Base-by-base conservation (phyloP, 2,329 filamentous ascomycete species). In the Colletotrichum kahawae region DNA sequence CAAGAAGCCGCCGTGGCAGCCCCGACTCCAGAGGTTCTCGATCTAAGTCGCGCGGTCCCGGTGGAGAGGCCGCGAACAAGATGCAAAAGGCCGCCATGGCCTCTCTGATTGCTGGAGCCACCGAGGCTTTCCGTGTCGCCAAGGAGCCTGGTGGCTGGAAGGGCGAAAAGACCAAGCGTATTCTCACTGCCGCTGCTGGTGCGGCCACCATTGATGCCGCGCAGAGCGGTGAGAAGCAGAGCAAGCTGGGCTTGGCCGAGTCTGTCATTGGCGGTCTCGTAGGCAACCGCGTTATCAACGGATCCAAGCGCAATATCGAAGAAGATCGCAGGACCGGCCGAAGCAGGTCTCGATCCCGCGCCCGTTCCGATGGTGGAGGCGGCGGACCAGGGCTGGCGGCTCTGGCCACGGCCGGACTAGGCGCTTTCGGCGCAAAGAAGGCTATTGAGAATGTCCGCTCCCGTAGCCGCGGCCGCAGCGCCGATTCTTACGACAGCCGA, bases 61-160 rank as follows among this genome's bases (percentile, higher is more conserved):
- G 87, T 54, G 85, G 88, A 67, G 81, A 83, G 56, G 83, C 81
- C 34, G 84, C 87, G 43, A 89, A 87, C 79, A 94, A 94, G 79
- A 91, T 95, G 62, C 92, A 95, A 78, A 95, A 98, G 85, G 95
- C 95, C 38, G 95, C 96, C 82, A 96, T 97, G 87, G 96, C 96
- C 38, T 97, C 96, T 24, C 88, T 98, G 51, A 91, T 98, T 62
- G 96, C 96, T 34, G 96, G 95, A 79, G 96, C 96, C 54, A 94
- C 95, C 70, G 96, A 98, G 84, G 96, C 96, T 56, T 98, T 98
- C 89, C 93, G 95, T 76, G 93, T 95, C 71, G 93, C 96, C 82
- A 98, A 96, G 80, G 94, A 97, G 77, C 94, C 95, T 4, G 96
- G 96, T 70, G 91, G 93, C 57, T 98, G 96, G 95, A 94, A 93